These are phyloP conservation scores for Catenaria anguillulae DNA, from an alignment of 371 early-diverging fungal genomes.

Conservation along the genomic window DNA sequence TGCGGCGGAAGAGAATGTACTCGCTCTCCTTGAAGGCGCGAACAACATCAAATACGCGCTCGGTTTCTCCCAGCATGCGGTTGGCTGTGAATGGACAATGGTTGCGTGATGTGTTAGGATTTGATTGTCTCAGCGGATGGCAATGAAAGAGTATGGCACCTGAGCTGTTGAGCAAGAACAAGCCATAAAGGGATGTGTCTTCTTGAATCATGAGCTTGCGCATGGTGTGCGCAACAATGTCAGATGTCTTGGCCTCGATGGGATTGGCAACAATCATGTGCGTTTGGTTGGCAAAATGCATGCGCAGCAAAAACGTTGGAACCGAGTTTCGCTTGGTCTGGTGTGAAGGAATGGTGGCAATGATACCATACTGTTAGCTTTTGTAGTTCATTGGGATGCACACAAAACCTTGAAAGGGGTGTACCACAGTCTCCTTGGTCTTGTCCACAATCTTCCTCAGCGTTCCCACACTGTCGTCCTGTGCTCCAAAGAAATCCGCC, in stretches of 20 bases:
- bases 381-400: too few relatives aligned
- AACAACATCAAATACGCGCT: background rate
- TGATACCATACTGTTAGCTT: too few relatives aligned
- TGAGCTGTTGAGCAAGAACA: background rate
- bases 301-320: constrained; percentile 1
- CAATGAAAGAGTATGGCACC: background rate
- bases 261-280: constrained; percentile 2
- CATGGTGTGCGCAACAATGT: background rate
- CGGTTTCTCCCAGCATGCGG: background rate
- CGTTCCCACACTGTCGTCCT: background rate
- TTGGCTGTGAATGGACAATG: background rate
- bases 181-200: background rate
- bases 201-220: constrained; percentile 5
- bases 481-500: constrained; percentile 1
- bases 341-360: too few relatives aligned
- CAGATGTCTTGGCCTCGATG: background rate
- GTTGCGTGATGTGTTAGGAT: background rate
- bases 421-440: background rate
- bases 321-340: background rate
- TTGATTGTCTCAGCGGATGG: background rate
- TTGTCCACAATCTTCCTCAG: background rate
- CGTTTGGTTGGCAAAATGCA: constrained; percentile 3
- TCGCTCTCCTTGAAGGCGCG: background rate
- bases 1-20: constrained; percentile 3
- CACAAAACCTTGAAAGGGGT: too few relatives aligned